Evolutionary conservation across 1,284 basidiomycete genomes (phyloP), one percentile per base, ranked within the genome.

Genomic region (Ustilago lituana): DNA sequence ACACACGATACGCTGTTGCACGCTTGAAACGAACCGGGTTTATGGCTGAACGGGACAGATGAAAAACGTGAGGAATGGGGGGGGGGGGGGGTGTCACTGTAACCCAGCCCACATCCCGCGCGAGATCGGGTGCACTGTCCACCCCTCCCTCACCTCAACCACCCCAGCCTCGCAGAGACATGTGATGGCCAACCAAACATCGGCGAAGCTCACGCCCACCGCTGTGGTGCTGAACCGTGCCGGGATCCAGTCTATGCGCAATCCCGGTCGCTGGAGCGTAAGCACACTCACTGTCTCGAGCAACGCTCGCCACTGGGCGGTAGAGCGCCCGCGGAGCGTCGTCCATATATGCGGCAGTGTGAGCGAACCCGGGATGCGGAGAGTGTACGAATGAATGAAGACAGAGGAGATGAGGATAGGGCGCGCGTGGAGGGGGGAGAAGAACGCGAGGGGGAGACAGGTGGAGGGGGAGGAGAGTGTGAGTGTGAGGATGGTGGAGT

Each of bases 281-380:
- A 50, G 17, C 8, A 37, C 29, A 0, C 57, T 40, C 15, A 62
- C 1, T 1, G 48, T 43, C 6, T 62, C 55, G 4, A 71, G 48
- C 9, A 59, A 33, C 5, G 31, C 3, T 2, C 49, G 12, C 68
- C 62, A 71, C 10, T 17, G 15, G 1, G 15, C 2, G 10, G 14
- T 15, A 5, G 41, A 39, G 10, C 47, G 35, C 2, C 4, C 14
- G 50, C 35, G 38, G 33, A 69, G 60, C 1, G 66, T 56, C 0
- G 56, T 56, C 60, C 60, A 69, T 14, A 56, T 39, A 35, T 63
- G 66, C 14, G 66, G 66, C 0, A 69, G 31, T 0, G 48, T 26
- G 19, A n/a, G 24, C 0, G 5, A 6, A 2, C 22, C 27, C 15
- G 59, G 52, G 29, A 57, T 9, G 6, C 14, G 1, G 29, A 64